Evolutionary conservation across 495 filamentous ascomycete species (phyloP), one percentile per base, ranked within the genome.

Genomic region (Chaetomium tenue): DNA sequence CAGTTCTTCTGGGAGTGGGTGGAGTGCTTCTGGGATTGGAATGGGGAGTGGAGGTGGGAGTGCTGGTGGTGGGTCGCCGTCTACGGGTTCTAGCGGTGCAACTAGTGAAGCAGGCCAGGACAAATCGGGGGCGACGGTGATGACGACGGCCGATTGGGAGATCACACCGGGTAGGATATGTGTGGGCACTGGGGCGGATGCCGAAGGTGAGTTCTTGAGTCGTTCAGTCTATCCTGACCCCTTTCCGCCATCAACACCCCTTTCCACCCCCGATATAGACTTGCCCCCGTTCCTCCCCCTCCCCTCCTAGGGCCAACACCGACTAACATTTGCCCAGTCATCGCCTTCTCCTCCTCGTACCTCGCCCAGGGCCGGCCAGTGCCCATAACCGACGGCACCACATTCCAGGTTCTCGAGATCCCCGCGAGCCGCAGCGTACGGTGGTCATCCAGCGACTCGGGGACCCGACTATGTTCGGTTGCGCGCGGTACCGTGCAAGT

Each of bases 61-160:
- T 33, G 7, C 7, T 33, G 30, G 30, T 33, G n/a, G n/a, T n/a
- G n/a, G n/a, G n/a, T n/a, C n/a, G n/a, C n/a, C n/a, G n/a, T n/a
- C n/a, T n/a, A n/a, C n/a, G 30, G 30, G 30, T 33, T 33, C 30
- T 33, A 33, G 3, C 7, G 7, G 30, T 33, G 30, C 30, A 7
- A 3, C 3, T 7, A 33, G 30, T 7, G 30, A 33, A 6, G 22
- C 12, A 0, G 20, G 2, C 6, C 12, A 40, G 12, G 9, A 18
- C 6, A 46, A 20, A 8, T 0, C 57, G 28, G 42, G 42, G 7
- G 40, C 40, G 42, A 37, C 51, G 6, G 16, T 51, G 28, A 57
- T 26, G 20, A 64, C 61, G 66, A 53, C n/a, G n/a, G n/a, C 66
- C 0, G 56, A 56, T 15, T 68, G 67, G 66, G 66, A 68, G 30